Evolutionary conservation across 2,329 filamentous ascomycete species (phyloP).

Genomic region (Epichloe uncinata): DNA sequence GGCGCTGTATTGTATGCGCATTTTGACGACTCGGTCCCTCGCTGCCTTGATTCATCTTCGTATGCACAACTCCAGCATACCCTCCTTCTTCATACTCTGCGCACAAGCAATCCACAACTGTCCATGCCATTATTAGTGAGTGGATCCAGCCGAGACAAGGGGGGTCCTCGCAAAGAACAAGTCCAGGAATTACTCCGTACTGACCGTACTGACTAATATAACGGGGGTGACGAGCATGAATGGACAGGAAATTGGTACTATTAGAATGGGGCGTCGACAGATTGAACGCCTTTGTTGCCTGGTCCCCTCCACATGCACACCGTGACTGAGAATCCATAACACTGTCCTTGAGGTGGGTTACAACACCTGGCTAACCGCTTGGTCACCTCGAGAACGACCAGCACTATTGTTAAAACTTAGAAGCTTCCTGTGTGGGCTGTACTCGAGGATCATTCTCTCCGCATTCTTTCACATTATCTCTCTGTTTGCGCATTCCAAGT

Average conservation of each 20-base stretch:
- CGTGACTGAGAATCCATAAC: neutral
- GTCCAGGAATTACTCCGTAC: too few species aligned
- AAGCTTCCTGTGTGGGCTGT: neutral
- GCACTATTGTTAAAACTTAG: neutral
- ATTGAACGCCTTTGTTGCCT: neutral
- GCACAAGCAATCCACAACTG: neutral
- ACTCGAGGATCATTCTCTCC: neutral
- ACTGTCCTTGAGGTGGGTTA: neutral
- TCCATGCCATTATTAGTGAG: neutral
- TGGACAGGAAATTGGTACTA: neutral
- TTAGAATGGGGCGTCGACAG: neutral
- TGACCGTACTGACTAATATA: too few species aligned
- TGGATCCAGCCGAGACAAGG: neutral
- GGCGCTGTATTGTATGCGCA: too few species aligned
- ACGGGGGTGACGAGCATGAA: neutral
- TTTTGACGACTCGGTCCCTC: too few species aligned
- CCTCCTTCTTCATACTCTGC: too few species aligned
- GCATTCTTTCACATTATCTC: neutral
- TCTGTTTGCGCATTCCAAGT: neutral
- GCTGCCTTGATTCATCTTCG: too few species aligned
- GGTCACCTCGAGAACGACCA: neutral
- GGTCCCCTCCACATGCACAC: neutral
- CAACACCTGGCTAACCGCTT: neutral
- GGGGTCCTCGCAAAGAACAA: neutral
- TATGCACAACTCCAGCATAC: too few species aligned